A percentile compares a stretch with the other conserved stretches of the same genome.
phyloP scores from a whole-genome alignment of 352 stramenopile species.

The Globisporangium camurandrum region DNA sequence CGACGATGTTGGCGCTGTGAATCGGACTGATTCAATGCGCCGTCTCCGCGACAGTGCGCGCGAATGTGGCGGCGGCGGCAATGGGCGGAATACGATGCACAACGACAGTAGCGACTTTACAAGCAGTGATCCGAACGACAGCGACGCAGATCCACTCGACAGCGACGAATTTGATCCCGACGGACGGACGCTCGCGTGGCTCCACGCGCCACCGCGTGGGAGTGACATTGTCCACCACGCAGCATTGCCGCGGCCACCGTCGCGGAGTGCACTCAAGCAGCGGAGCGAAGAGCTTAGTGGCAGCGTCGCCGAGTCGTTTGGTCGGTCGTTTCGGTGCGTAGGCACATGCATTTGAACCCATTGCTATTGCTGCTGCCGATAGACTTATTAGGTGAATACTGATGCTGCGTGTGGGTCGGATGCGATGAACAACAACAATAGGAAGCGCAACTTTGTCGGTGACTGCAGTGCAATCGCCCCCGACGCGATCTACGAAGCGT shows the following conservation, averaged over 20 bases:
- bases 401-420: background rate
- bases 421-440: too few relatives aligned
- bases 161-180: background rate
- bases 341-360: too few relatives aligned
- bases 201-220: too few relatives aligned
- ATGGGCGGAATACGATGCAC: too few relatives aligned
- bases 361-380: background rate
- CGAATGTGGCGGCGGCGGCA: constrained; percentile 19
- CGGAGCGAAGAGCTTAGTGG: constrained; percentile 29
- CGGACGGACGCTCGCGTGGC: too few relatives aligned
- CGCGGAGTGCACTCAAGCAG: constrained; percentile 37
- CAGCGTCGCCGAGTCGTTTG: constrained; percentile 34
- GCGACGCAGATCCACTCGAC: constrained; percentile 11
- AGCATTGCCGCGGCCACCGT: too few relatives aligned
- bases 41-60: constrained; percentile 27
- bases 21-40: constrained; percentile 15
- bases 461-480: constrained; percentile 29
- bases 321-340: constrained; percentile 34
- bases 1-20: constrained; percentile 61
- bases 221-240: too few relatives aligned
- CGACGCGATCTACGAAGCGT: constrained; percentile 68
- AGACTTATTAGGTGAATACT: background rate
- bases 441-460: constrained; percentile 58
- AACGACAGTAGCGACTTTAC: constrained; percentile 11
- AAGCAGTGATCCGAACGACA: constrained; percentile 20